Evolutionary conservation across 2,329 filamentous ascomycete genomes (phyloP), one percentile per base, ranked within the genome.

Genomic region (Fusarium floridanum): DNA sequence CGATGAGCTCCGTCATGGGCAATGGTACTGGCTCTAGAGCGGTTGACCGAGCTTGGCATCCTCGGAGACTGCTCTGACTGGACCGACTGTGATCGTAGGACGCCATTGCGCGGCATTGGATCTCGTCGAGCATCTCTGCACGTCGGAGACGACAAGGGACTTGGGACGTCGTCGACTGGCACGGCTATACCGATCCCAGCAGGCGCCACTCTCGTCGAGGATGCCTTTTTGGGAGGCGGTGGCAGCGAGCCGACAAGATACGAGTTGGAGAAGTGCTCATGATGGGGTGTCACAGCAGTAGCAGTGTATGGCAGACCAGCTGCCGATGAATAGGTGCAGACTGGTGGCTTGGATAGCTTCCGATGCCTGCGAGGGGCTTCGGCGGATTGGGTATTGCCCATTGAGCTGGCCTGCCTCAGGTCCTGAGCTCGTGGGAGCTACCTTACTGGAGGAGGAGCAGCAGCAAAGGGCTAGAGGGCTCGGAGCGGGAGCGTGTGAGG

Each of bases 341-440:
- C 84, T 69, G 83, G 85, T 68, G 86, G 85, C 78, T 90, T 90
- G 61, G 85, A 88, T 70, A 90, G 83, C 81, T 85, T 89, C 72
- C 88, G 85, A 78, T 85, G 80, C 77, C 81, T 79, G 66, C 78
- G 74, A 70, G 82, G 80, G 78, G 83, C 83, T 80, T 87, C 85
- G 75, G 83, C 80, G 53, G 87, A 90, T 66, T 85, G 80, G 55
- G 83, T 80, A 78, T 89, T 89, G 64, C 88, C 88, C 88, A 90
- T 90, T 72, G 63, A 67, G 61, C 57, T 57, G 65, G 56, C 59
- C 34, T 70, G 66, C 66, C 63, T 67, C 53, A 61, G 65, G 34
- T 71, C 71, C 43, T 71, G 59, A 27, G 41, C 61, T 71, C 50
- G 67, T 74, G 55, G 62, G 67, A 63, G 59, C 62, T 72, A 61